Conservation (phyloP, 192 early-diverging fungal genomes). For the Podila verticillata region DNA sequence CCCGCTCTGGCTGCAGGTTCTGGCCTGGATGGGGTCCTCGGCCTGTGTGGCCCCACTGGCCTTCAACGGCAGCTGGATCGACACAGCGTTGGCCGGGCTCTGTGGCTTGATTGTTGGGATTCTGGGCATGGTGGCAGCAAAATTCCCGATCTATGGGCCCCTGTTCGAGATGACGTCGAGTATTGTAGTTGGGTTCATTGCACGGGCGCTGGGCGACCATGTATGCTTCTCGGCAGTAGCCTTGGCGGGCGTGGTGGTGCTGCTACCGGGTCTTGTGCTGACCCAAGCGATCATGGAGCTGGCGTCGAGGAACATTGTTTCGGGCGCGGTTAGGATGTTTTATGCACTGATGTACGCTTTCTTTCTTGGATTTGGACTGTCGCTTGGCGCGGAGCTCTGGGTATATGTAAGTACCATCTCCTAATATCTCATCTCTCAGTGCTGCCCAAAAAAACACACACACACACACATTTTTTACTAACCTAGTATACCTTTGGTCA, state of each 20-base stretch:
- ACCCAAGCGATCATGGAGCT: slow-evolving; percentile 55
- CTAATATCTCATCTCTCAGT: not conserved
- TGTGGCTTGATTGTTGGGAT: slow-evolving; percentile 50
- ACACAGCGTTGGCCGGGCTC: slow-evolving; percentile 28
- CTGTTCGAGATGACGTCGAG: slow-evolving; percentile 51
- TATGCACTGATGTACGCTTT: slow-evolving; percentile 57
- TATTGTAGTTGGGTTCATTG: slow-evolving; percentile 50
- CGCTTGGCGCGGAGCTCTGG: slow-evolving; percentile 44
- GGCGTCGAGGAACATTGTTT: slow-evolving; percentile 43
- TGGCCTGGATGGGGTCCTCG: slow-evolving; percentile 42
- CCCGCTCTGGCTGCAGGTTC: slow-evolving; percentile 37
- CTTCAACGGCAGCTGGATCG: slow-evolving; percentile 47
- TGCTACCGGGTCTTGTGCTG: slow-evolving; percentile 50
- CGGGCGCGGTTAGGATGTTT: slow-evolving; percentile 52
- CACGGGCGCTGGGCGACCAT: slow-evolving; percentile 45
- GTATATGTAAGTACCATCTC: slow-evolving; percentile 31
- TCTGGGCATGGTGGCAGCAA: slow-evolving; percentile 35
- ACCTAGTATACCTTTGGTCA: not conserved
- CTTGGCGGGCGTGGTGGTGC: slow-evolving; percentile 44
- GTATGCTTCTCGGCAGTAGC: slow-evolving; percentile 51
- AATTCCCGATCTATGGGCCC: slow-evolving; percentile 51
- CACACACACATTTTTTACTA: no score
- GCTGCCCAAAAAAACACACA: not conserved
- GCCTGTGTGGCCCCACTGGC: slow-evolving; percentile 51
- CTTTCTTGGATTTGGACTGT: slow-evolving; percentile 50